Conservation (phyloP, 768 basidiomycete species). For the Suillus americanus region DNA sequence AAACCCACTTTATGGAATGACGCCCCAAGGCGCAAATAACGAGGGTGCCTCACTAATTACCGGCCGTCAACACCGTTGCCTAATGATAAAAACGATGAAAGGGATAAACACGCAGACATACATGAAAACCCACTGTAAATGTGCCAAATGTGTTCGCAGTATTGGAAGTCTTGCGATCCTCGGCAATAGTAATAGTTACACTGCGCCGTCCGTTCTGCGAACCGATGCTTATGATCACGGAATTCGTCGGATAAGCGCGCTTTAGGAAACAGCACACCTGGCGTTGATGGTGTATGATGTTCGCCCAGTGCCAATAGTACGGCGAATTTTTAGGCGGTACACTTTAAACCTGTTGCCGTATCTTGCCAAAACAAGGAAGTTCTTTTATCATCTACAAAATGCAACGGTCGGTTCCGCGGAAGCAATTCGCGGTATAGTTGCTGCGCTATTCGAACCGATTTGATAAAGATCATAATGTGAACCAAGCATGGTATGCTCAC, state of each 20-base stretch:
- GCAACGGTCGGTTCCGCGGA: not conserved
- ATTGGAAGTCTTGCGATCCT: slow-evolving; percentile 24
- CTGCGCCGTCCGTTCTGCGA: slow-evolving; percentile 31
- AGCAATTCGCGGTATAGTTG: not conserved
- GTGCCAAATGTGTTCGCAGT: slow-evolving; percentile 26
- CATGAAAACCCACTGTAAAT: slow-evolving; percentile 26
- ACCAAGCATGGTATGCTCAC: slow-evolving; percentile 33
- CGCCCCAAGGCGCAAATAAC: not conserved
- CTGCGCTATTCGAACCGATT: slow-evolving; percentile 49
- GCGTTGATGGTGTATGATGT: slow-evolving; percentile 41
- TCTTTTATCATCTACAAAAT: not conserved
- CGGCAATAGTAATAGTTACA: slow-evolving; percentile 32
- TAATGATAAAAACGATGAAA: not conserved
- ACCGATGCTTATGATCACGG: slow-evolving; percentile 45
- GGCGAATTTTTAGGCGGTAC: slow-evolving; percentile 3
- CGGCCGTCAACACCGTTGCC: not conserved
- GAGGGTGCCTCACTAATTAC: slow-evolving; percentile 6
- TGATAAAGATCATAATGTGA: slow-evolving; percentile 31
- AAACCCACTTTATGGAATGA: not conserved
- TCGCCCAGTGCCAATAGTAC: slow-evolving; percentile 13
- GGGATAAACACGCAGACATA: not conserved
- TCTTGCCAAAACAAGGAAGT: not conserved
- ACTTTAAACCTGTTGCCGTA: slow-evolving; percentile 5
- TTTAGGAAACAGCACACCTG: slow-evolving; percentile 50
- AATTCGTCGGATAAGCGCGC: slow-evolving; percentile 44